Percentiles rank a stretch among this genome's conserved stretches.
These are phyloP conservation scores for Saussurea involucrata DNA, from an alignment of 129 eudicot species.

Conservation along the genomic window DNA sequence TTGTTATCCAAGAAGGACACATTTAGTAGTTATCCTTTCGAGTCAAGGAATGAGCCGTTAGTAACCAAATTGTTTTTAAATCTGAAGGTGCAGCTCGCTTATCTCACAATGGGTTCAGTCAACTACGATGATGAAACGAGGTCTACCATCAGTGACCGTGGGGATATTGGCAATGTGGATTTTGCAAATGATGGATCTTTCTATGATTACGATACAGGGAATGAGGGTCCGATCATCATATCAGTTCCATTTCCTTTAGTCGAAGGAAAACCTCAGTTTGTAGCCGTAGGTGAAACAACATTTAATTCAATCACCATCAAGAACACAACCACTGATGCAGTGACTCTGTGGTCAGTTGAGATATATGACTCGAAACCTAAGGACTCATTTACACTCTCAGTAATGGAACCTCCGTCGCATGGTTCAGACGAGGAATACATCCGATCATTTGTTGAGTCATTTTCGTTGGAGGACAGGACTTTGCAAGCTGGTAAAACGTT, in stretches of 20 bases:
- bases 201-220: slow-evolving; percentile 43
- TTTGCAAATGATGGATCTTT: slow-evolving; percentile 44
- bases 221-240: slow-evolving; percentile 51
- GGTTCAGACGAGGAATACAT: slow-evolving; percentile 42
- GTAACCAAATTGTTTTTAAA: not conserved
- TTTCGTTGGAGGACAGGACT: slow-evolving; percentile 66
- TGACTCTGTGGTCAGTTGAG: slow-evolving; percentile 55
- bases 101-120: slow-evolving; percentile 42
- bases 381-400: slow-evolving; percentile 63
- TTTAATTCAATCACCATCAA: slow-evolving; percentile 49
- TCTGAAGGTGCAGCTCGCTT: slow-evolving; percentile 18
- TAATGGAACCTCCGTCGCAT: slow-evolving; percentile 80
- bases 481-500: slow-evolving; percentile 45
- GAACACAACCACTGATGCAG: slow-evolving; percentile 58
- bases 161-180: slow-evolving; percentile 83
- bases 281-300: slow-evolving; percentile 52
- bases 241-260: slow-evolving; percentile 75
- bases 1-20: not conserved
- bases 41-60: slow-evolving; percentile 35
- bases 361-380: slow-evolving; percentile 86
- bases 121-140: slow-evolving; percentile 54
- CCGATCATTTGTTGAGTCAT: slow-evolving; percentile 49
- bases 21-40: slow-evolving; percentile 19
- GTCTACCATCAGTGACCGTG: slow-evolving; percentile 66
- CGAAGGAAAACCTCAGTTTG: slow-evolving; percentile 66